Conservation (phyloP, 345 rosid genomes). For the Gossypium sturtianum region DNA sequence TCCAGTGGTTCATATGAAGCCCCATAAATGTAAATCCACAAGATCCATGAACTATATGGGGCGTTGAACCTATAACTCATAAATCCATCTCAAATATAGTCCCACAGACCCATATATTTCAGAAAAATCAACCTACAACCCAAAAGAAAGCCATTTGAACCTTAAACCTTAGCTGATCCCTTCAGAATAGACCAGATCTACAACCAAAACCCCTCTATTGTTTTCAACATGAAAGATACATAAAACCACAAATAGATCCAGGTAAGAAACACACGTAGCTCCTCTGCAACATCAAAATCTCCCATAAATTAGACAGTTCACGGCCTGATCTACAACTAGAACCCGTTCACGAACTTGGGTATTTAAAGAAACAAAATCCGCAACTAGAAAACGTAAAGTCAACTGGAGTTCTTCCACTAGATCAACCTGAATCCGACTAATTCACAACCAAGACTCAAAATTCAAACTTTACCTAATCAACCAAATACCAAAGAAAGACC, state of each 20-base stretch:
- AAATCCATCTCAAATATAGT: neutral
- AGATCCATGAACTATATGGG: conserved; percentile 2
- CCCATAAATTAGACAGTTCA: neutral
- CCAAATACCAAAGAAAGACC: neutral
- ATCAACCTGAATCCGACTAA: neutral
- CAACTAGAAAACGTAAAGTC: neutral
- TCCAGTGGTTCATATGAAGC: no score
- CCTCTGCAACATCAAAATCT: neutral
- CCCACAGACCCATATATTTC: neutral
- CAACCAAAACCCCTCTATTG: conserved; percentile 2
- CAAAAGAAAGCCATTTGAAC: neutral
- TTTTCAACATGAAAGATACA: neutral
- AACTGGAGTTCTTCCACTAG: neutral
- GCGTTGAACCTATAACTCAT: neutral
- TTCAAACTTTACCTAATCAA: neutral
- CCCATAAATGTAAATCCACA: neutral
- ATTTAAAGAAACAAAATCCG: neutral
- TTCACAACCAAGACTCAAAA: neutral
- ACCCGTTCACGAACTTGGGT: neutral
- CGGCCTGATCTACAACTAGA: conserved; percentile 5
- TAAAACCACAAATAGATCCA: neutral
- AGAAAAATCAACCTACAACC: neutral
- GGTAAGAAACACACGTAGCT: neutral
- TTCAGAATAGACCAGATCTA: neutral
- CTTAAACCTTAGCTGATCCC: neutral